Evolutionary conservation across 2,329 filamentous ascomycete genomes (phyloP), one percentile per base, ranked within the genome.

Genomic region (Claviceps citrina): DNA sequence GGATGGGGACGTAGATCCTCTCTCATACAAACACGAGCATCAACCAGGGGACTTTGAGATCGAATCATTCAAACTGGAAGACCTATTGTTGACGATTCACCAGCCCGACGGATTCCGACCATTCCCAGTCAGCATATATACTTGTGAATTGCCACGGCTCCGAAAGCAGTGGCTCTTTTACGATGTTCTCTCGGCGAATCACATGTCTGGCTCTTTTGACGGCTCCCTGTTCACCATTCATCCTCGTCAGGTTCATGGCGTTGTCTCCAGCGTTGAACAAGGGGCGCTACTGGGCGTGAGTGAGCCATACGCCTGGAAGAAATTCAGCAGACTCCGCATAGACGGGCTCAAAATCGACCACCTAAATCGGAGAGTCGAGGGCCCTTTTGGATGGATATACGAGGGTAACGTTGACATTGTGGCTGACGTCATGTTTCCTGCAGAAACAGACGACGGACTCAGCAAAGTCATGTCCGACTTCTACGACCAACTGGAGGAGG

Each of bases 91-190:
- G 24, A 95, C 89, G 0, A 70, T 98, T 36, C 84, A 95, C 55
- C 89, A 98, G 54, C 89, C 91, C 0, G 72, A 77, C 41, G 78
- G 78, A 37, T 96, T 98, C 65, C 76, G 91, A n/a, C 91, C 91
- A 0, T 98, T 93, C 58, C 81, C 86, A 0, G 78, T 94, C 48
- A 95, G 87, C 64, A 93, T 98, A 45, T 98, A 84, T 64, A 91
- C 85, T 6, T 95, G 89, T 58, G 89, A 96, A 54, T 71, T 98
- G 30, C 89, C 91, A 1, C 82, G 91, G 52, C 65, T 98, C 35
- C 76, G 91, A 39, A 96, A 95, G 55, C 89, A 93, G 53, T 98
- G 86, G 83, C 70, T 98, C 0, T 95, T 96, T 58, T 98, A 98
- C 64, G 91, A 98, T 58, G 93, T 98, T 50, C 64, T 98, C 22